Base-by-base conservation (phyloP, 106 monocot species). In the Dendrobium huoshanense region DNA sequence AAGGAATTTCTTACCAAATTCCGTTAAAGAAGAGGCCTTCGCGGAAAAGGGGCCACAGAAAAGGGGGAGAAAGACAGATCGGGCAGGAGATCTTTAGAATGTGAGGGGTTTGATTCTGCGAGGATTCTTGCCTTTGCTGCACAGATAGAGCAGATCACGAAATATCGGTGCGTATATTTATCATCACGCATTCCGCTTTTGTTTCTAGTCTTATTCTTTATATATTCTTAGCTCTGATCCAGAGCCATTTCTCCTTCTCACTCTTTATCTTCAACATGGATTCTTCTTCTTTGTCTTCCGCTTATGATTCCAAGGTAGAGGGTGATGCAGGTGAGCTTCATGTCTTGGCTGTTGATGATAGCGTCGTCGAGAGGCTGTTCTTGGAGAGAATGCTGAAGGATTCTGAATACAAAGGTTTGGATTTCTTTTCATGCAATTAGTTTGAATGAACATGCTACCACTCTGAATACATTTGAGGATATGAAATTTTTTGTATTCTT, bases 311-410 rank as follows among this genome's bases (percentile, higher is more conserved):
- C 1, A 56, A 58, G 33, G 78, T 7, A 40, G 31, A n/a, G 25
- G 40, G 29, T 44, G 72, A 80, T 31, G 72, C 24, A 72, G 80
- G 33, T 9, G 65, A 67, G 65, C 72, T 80, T 19, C 80, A 80
- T 80, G 80, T 80, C 0, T 70, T 80, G 24, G 80, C 72, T 33
- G 80, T 80, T 31, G 80, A 80, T 29, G 80, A 80, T 51, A 49
- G 72, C 58, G 80, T 80, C 47, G 51, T 80, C 44, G 72, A 80
- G 80, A 80, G 80, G 72, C 22, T 72, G 72, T 72, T 72, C 72
- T 49, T 80, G 1, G 80, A 80, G 80, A 72, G 72, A 54, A 59
- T 80, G 80, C 72, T 80, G 18, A 80, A 80, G 72, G 51, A 49
- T 10, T 80, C 80, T 29, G 68, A 59, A 2, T 80, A 80, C 22